Evolutionary conservation across 1,139 yeast species (phyloP), one percentile per base, ranked within the genome.

Genomic region (Pichia sp.): DNA sequence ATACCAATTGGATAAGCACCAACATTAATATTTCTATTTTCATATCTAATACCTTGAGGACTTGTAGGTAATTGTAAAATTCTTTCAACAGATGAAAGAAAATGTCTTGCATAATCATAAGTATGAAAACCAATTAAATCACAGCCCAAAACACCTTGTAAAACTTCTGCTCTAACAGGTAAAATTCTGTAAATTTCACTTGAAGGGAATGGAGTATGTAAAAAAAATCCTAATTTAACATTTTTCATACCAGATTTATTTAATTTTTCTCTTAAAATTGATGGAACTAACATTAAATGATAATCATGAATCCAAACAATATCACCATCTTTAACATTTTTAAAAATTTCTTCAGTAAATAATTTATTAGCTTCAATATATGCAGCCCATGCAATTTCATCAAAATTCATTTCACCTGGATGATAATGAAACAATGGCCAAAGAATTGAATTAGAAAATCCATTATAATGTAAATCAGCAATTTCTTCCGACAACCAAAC

Each of bases 361-460:
- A 76, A 71, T 50, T 82, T 69, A 63, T 94, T 94, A 20, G 98
- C 98, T 64, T 89, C 95, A 48, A 89, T 86, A 64, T 94, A 94
- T 2, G 97, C 97, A 41, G 92, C 92, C 98, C 98, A 94, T 4
- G 97, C 96, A 52, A 80, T 80, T 63, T 94, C 98, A 64, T 94
- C 98, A 62, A 94, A 94, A 62, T 87, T 89, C 86, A 94, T 94
- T 66, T 94, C 99, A 51, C 98, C 98, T 0, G 99, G 98, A 62
- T 94, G 98, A 66, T 94, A 94, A 64, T 94, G 99, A 69, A 94
- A 94, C 51, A 94, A 68, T 1, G 99, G 99, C 99, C 99, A 94
- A 52, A 94, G 70, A 52, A 94, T 94, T 30, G 80, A 73, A 65
- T 92, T 94, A 49, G 90, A 80, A 64, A 94, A 94, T 38, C 98